Evolutionary conservation across 2,329 filamentous ascomycete species (phyloP), one percentile per base, ranked within the genome.

Genomic region (Beauveria brongniartii): DNA sequence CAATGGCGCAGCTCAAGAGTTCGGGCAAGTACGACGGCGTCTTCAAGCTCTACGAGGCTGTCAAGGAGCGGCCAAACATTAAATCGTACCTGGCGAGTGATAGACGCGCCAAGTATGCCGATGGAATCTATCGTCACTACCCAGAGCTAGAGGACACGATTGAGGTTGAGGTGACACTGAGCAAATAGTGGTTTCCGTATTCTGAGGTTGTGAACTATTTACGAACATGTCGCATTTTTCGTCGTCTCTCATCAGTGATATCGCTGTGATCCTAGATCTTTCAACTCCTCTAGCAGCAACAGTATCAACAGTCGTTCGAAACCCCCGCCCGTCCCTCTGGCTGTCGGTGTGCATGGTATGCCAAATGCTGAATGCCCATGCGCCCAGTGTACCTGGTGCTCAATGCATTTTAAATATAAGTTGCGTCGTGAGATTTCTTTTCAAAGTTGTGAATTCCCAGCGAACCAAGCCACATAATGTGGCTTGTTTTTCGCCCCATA

Each of bases 81-180:
- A 87, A 86, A 73, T 81, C 77, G 48, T 93, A 93, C 69, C 72
- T 93, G 56, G 79, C 73, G 22, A 92, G 89, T 71, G 78, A 84
- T 3, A 80, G 86, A 64, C 78, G 89, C 46, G 69, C 81, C 68
- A 72, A 78, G 56, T 93, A 90, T 69, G 75, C 77, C 0, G 73
- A 80, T 63, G 89, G 89, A 1, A 81, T 93, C 48, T 93, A 85
- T 70, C 79, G 90, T 41, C 77, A 89, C 67, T 92, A 93, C 68
- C 80, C 84, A 2, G 89, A 92, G 75, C 72, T 93, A 55, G 89
- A 92, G 48, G 73, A 80, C 7, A 59, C 56, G 12, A 52, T 59
- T 14, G 47, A 59, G 37, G 56, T 37, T 8, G 56, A 59, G 16
- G 55, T 57, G 46, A 50, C 30, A 3, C 2, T 43, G 20, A 41